Evolutionary conservation across 78 protist genomes (phyloP), one percentile per base, ranked within the genome.

Genomic region (Dictyostelium discoideum): DNA sequence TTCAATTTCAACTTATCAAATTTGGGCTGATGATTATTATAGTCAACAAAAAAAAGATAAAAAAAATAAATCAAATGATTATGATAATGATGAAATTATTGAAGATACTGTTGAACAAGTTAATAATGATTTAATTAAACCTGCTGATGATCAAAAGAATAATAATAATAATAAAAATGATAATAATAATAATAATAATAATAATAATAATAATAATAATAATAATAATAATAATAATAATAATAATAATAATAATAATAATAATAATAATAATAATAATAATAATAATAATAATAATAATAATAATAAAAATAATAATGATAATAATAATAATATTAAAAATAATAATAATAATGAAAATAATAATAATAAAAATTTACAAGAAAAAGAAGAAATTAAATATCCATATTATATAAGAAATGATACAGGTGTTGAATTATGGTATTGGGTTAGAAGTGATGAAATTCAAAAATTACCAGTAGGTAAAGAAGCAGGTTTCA

Each of bases 401-500:
- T 90, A 86, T 80, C 81, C 93, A 60, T 86, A 86, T 57, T 86
- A 82, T 48, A 29, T 94, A 14, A 77, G 42, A 32, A 94, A 94
- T 46, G 86, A 44, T 74, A 87, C 97, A 37, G 97, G 97, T 16
- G 76, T 77, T 32, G 77, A 69, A 13, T 14, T 94, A 48, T 94
- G 93, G 93, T 94, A 87, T 85, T 93, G 96, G 96, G 44, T 93
- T 13, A 63, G 76, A 29, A 50, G 29, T 40, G 57, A 90, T 11
- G 89, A 90, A 20, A 18, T 79, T 9, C 26, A 10, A 20, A 72
- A 90, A 24, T 22, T 90, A 5, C 67, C 84, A 82, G 63, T 46
- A 29, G 88, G 88, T 6, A 50, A 24, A 73, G 95, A 90, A 39
- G 22, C 84, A 16, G 87, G 80, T 7, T 72, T 90, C 5, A 39